Evolutionary conservation across 495 filamentous ascomycete genomes (phyloP), one percentile per base, ranked within the genome.

Genomic region (Ascobolus immersus): DNA sequence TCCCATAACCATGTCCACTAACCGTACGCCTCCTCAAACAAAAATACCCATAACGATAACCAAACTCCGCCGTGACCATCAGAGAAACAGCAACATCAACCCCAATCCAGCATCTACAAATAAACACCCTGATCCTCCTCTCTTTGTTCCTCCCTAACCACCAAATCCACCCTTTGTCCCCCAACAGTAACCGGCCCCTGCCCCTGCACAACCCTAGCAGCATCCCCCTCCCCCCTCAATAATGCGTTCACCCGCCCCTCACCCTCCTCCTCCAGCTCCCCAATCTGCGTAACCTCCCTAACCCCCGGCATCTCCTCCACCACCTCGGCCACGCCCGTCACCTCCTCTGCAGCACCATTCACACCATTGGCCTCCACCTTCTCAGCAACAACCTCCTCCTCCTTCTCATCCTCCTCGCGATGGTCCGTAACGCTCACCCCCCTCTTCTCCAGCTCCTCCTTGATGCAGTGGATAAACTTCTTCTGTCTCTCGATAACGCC

Each of bases 401-500:
- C 64, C 13, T 64, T 65, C 3, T 93, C 53, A 9, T 70, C 62
- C 48, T 81, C 78, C 24, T 69, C 69, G 27, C 94, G 57, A 41
- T 86, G 77, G 30, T 73, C 61, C 26, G 94, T 52, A 52, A 94
- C 89, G 44, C 70, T 71, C 58, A 91, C 81, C 1, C 91, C 82
- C 5, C 72, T 71, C 45, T 77, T 71, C 54, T 82, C 86, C 59
- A 94, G 86, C 43, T 71, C 62, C 48, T 77, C 74, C 0, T 81
- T 93, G 26, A 89, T 89, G 39, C 94, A 92, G 28, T 78, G 61
- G 46, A 92, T 77, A 45, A 91, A 71, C 37, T 78, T 74, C 79
- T 81, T 94, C 42, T 69, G 66, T 39, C 59, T 17, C 10, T 10
- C 14, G 4, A 27, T 19, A 11, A 11, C 29, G 17, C n/a, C 25